Evolutionary conservation across 2,329 filamentous ascomycete species (phyloP).

Genomic region (Septoria linicola): DNA sequence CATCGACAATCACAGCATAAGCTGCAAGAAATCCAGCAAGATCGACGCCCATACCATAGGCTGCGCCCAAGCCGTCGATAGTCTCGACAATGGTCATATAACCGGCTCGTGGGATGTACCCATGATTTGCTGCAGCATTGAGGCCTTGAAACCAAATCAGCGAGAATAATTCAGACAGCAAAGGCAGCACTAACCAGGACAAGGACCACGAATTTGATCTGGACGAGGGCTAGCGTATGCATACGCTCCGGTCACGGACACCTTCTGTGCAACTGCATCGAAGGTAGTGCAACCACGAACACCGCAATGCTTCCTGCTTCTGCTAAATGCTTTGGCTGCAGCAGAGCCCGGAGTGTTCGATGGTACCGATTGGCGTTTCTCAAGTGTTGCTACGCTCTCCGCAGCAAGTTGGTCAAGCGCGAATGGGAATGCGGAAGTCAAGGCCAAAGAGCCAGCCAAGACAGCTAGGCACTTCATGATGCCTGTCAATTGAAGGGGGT

Average conservation of each 20-base stretch:
- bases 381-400: conserved; percentile 2
- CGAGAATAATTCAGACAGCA: not conserved
- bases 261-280: conserved; percentile 10
- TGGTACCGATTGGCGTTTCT: not conserved
- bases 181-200: conserved; percentile 9
- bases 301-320: conserved; percentile 17
- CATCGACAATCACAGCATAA: conserved; percentile 31
- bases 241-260: conserved; percentile 13
- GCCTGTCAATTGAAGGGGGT: not conserved
- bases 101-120: conserved; percentile 20
- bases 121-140: conserved; percentile 32
- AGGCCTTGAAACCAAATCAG: conserved; percentile 24
- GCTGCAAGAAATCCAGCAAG: conserved; percentile 31
- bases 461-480: conserved; percentile 1
- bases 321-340: conserved; percentile 12
- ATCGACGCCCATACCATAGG: conserved; percentile 15
- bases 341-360: conserved; percentile 13
- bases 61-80: conserved; percentile 25
- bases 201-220: conserved; percentile 26
- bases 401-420: conserved; percentile 6
- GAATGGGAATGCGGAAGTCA: conserved; percentile 10
- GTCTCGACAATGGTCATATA: conserved; percentile 31
- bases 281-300: conserved; percentile 15
- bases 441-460: conserved; percentile 4
- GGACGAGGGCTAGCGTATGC: conserved; percentile 12